phyloP scores from a whole-genome alignment of 768 basidiomycete genomes.

The Termitomyces eurrhizus region DNA sequence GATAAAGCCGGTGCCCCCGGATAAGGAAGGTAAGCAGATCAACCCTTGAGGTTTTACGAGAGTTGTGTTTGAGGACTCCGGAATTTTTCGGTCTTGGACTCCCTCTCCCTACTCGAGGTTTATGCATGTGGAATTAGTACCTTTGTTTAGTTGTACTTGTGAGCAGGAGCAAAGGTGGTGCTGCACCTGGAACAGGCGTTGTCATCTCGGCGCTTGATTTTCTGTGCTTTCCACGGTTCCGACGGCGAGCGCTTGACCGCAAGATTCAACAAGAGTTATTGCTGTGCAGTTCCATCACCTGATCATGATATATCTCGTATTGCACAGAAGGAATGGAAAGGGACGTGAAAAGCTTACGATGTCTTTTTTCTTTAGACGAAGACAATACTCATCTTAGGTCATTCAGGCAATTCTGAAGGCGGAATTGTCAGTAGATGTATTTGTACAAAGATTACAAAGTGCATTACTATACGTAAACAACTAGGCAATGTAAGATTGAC shows the following conservation, averaged over 20 bases:
- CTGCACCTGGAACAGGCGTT: background rate
- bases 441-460: background rate
- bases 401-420: background rate
- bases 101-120: background rate
- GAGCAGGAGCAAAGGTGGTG: background rate
- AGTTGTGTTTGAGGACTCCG: background rate
- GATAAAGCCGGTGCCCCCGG: constrained; percentile 1
- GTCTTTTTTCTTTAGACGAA: background rate
- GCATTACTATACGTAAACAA: background rate
- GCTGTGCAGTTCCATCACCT: background rate
- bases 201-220: background rate
- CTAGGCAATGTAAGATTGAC: background rate
- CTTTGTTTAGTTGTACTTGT: too few species aligned
- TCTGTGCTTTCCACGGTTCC: background rate
- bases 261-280: background rate
- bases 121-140: background rate
- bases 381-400: too few species aligned
- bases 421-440: background rate
- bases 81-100: background rate
- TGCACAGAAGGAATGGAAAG: background rate
- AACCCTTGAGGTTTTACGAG: background rate
- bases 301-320: too few species aligned
- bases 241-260: background rate
- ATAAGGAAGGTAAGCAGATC: background rate
- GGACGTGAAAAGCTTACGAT: background rate